Base-by-base conservation (phyloP, 108 stramenopile genomes). In the Cylindrotheca closterium region DNA sequence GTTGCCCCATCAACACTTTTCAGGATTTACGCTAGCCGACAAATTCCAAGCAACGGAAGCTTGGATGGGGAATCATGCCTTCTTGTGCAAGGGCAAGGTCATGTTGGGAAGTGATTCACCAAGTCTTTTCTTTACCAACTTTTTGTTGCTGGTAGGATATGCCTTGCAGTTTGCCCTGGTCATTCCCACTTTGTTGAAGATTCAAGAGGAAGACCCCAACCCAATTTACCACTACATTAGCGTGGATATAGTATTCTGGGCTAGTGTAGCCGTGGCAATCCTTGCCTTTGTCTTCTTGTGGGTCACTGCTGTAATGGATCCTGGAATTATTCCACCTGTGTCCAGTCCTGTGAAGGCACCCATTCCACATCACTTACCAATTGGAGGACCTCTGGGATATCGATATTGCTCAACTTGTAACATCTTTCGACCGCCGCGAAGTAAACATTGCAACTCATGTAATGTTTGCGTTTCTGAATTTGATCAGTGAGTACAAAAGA, bases 361-460 rank as follows among this genome's bases (percentile, higher is more conserved):
- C 0, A 82, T 84, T 12, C 61, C 65, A 5, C 79, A 77, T 32
- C 80, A 79, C 2, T 48, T 85, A 19, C 84, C 83, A 25, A 42
- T 92, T 4, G 85, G 85, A 33, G 91, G 87, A 31, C 87, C 91
- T 3, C 30, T 85, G 32, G 92, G 92, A 23, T 89, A 90, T 77
- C 74, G 88, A 46, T 95, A 95, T 67, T 95, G 93, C 63, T 57
- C 78, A 23, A 95, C 91, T 2, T 96, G 95, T 54, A 92, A 92
- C 62, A 84, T 94, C 27, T 81, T 87, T 63, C 81, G 95, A 48
- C 93, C 93, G 5, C 94, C 96, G 1, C 79, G 96, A 49, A 79
- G 86, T 52, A 96, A 97, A 68, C 98, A 98, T 68, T 98, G 98
- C 77, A 92, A 91, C 57, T 77, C 73, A 0, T 98, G 98, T 68